Conservation (phyloP, 2,329 filamentous ascomycete genomes). For the Paecilomyces variotii region DNA sequence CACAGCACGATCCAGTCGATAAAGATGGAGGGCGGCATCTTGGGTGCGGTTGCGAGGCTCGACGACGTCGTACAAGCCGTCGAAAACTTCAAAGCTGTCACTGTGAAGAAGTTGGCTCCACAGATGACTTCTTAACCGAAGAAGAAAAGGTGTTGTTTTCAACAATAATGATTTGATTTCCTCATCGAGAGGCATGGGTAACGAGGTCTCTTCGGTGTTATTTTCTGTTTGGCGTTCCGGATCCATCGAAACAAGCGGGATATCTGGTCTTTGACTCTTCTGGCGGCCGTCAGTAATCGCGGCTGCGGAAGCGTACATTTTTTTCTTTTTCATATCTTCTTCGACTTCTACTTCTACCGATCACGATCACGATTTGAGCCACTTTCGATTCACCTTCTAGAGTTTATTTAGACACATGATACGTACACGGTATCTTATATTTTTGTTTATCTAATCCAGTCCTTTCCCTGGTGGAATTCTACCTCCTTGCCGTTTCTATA, state of each 20-base stretch:
- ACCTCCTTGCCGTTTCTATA: not conserved
- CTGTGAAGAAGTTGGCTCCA: slow-evolving; percentile 36
- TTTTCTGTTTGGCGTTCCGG: not conserved
- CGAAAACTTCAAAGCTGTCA: slow-evolving; percentile 33
- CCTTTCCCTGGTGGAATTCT: not conserved
- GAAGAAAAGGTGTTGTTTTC: not conserved
- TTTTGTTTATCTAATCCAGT: not conserved
- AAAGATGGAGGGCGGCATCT: slow-evolving; percentile 41
- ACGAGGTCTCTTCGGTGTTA: slow-evolving; percentile 4
- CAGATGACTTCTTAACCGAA: slow-evolving; percentile 23
- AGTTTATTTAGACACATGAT: not conserved
- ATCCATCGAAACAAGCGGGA: not conserved
- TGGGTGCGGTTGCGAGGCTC: slow-evolving; percentile 31
- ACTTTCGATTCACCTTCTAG: not conserved
- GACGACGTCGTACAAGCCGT: slow-evolving; percentile 34
- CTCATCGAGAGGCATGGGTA: slow-evolving; percentile 9
- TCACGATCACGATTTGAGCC: not conserved
- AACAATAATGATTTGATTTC: not conserved
- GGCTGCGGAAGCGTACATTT: not conserved
- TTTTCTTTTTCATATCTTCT: not conserved
- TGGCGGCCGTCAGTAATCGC: not conserved
- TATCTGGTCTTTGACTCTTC: not conserved
- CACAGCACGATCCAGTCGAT: slow-evolving; percentile 35
- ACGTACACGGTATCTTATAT: not conserved
- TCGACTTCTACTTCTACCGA: not conserved